Percentiles rank a stretch among this genome's conserved stretches.
These are phyloP conservation scores for Globisporangium cederbergense DNA, from an alignment of 352 stramenopile genomes.

Conservation along the genomic window DNA sequence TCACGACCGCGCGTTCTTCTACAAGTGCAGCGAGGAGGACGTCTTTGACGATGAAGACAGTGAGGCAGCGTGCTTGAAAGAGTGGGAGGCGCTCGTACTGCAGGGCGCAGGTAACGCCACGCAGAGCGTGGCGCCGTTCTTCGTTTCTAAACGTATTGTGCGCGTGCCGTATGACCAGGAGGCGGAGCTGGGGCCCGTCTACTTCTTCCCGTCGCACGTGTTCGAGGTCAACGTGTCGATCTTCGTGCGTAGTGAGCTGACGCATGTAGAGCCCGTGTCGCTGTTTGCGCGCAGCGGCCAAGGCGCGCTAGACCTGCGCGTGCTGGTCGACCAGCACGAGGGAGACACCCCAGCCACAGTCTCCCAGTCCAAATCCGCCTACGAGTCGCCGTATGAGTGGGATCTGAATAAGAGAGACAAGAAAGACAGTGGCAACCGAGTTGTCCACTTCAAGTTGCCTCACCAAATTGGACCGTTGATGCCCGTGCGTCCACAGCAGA, in stretches of 20 bases:
- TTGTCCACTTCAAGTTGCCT: slow-evolving; percentile 6
- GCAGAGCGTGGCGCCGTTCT: slow-evolving; percentile 29
- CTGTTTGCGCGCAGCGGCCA: slow-evolving; percentile 40
- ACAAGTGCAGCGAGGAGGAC: slow-evolving; percentile 27
- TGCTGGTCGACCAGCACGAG: neutral
- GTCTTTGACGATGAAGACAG: slow-evolving; percentile 9
- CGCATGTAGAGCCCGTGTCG: slow-evolving; percentile 49
- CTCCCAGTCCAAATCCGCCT: neutral
- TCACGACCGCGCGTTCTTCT: slow-evolving; percentile 41
- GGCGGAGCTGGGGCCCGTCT: slow-evolving; percentile 48
- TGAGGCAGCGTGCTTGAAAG: slow-evolving; percentile 28
- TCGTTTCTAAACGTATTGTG: slow-evolving; percentile 25
- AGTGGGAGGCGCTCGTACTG: slow-evolving; percentile 26
- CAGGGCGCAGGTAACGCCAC: neutral
- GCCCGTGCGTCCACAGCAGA: neutral
- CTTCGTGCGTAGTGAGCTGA: slow-evolving; percentile 64
- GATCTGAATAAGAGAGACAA: neutral
- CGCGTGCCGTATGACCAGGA: slow-evolving; percentile 23
- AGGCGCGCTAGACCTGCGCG: slow-evolving; percentile 27
- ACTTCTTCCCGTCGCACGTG: slow-evolving; percentile 48
- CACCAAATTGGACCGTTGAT: neutral
- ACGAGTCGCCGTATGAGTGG: neutral
- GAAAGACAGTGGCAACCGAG: neutral
- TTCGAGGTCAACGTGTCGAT: slow-evolving; percentile 27
- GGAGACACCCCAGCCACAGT: neutral